Base-by-base conservation (phyloP, 2,329 filamentous ascomycete genomes). In the Fusarium sp. region DNA sequence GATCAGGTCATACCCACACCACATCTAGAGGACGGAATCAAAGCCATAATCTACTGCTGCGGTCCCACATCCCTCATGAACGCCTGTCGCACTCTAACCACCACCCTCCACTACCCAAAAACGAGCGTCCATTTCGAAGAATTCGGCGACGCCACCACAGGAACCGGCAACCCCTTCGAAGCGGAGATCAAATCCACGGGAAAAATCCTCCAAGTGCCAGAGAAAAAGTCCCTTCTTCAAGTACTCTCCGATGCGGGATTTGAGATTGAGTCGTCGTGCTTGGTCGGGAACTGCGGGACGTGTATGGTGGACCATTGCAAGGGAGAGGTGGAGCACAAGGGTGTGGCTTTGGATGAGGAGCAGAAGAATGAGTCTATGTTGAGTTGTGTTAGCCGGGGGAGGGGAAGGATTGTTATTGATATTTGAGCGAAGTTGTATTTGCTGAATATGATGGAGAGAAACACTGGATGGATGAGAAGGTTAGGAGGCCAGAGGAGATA, bases 341-440 rank as follows among this genome's bases (percentile, higher is more conserved):
- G 65, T 2, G 48, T 67, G 8, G 65, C 65, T 24, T 49, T 67
- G 15, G 53, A 65, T 2, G 54, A 65, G 0, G 65, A 68, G 17
- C 65, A 68, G 49, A 67, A 68, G 43, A 56, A 35, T 33, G 28
- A 46, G 7, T 55, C 28, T 3, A 53, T 67, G 54, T 10, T 67
- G 35, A 68, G 49, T 6, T 67, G 65, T 7, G 60, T 67, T 26
- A 67, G 65, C 26, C 65, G 65, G 17, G 65, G 65, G 9, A 68
- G 55, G 15, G 65, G 49, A 8, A 68, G 22, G 10, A 45, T 67
- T 20, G 33, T 64, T 32, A n/a, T 67, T 15, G 45, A 62, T 10
- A 62, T 43, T 10, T 59, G 26, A 33, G 14, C 10, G 15, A 30
- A 13, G 9, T 30, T 13, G 28, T 13, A 13, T 30, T 5, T 30